Evolutionary conservation across 106 monocot genomes (phyloP).

Genomic region (Platanthera zijinensis): DNA sequence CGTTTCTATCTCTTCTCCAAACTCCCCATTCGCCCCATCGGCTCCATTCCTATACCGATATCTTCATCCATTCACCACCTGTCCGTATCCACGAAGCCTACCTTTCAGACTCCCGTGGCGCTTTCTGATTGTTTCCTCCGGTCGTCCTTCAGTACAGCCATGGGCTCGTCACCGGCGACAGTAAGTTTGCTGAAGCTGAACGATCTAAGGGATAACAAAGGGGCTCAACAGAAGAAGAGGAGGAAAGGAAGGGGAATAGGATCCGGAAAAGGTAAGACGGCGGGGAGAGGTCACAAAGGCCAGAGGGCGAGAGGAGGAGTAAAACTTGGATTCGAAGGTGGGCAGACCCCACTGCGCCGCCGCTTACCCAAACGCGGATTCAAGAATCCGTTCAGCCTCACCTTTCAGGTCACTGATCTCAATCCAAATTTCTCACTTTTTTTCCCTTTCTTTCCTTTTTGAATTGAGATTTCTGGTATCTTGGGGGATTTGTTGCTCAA

Average conservation of each 20-base stretch:
- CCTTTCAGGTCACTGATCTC: conserved; percentile 57
- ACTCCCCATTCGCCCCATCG: conserved; percentile 1
- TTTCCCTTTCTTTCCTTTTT: neutral
- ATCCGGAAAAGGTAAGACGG: conserved; percentile 91
- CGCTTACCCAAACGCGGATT: conserved; percentile 74
- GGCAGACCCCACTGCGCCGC: conserved; percentile 86
- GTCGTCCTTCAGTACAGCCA: conserved; percentile 4
- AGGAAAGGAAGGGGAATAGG: conserved; percentile 90
- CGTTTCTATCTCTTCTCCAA: conserved; percentile 19
- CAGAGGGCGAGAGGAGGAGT: conserved; percentile 82
- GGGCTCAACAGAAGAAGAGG: conserved; percentile 73
- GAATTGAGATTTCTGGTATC: neutral
- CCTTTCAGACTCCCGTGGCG: neutral
- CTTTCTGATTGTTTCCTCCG: neutral
- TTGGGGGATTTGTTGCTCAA: neutral
- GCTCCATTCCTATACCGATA: neutral
- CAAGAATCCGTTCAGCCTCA: conserved; percentile 73
- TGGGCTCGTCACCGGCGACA: conserved; percentile 12
- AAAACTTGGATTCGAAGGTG: conserved; percentile 93
- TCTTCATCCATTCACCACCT: neutral
- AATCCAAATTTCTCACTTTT: neutral
- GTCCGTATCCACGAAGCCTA: neutral
- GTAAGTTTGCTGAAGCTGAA: conserved; percentile 55
- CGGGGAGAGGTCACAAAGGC: conserved; percentile 86
- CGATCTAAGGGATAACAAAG: conserved; percentile 74